These are phyloP conservation scores for Coemansia pectinata DNA, from an alignment of 192 early-diverging fungal genomes.

Conservation along the genomic window DNA sequence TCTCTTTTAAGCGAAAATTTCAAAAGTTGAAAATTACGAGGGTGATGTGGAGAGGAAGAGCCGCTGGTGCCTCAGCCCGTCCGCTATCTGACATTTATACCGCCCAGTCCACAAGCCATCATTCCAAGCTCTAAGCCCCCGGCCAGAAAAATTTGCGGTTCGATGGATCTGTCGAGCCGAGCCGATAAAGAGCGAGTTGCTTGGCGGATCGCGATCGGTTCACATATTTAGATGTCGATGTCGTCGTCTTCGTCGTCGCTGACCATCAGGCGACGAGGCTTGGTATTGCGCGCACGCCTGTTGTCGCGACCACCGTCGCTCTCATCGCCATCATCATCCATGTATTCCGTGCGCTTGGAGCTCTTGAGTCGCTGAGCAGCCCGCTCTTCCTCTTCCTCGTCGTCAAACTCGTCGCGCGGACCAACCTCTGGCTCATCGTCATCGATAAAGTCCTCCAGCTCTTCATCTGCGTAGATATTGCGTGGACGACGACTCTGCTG, in stretches of 20 bases:
- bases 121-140: not conserved
- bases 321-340: conserved; percentile 24
- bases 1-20: conserved; percentile 7
- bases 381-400: conserved; percentile 48
- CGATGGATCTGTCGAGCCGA: conserved; percentile 15
- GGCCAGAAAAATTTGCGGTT: conserved; percentile 49
- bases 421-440: conserved; percentile 52
- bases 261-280: conserved; percentile 39
- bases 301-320: conserved; percentile 3
- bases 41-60: conserved; percentile 16
- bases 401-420: conserved; percentile 49
- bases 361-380: conserved; percentile 28
- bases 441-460: conserved; percentile 51
- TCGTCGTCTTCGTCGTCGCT: conserved; percentile 42
- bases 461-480: conserved; percentile 36
- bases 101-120: not conserved
- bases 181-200: not conserved
- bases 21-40: conserved; percentile 8
- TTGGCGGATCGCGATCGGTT: not conserved
- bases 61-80: not conserved
- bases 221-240: conserved; percentile 11
- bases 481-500: conserved; percentile 8
- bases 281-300: conserved; percentile 15
- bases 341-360: conserved; percentile 28
- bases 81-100: conserved; percentile 13